Evolutionary conservation across 176 grass and related monocot species (phyloP), one percentile per base, ranked within the genome.

Genomic region (Musa acuminata): DNA sequence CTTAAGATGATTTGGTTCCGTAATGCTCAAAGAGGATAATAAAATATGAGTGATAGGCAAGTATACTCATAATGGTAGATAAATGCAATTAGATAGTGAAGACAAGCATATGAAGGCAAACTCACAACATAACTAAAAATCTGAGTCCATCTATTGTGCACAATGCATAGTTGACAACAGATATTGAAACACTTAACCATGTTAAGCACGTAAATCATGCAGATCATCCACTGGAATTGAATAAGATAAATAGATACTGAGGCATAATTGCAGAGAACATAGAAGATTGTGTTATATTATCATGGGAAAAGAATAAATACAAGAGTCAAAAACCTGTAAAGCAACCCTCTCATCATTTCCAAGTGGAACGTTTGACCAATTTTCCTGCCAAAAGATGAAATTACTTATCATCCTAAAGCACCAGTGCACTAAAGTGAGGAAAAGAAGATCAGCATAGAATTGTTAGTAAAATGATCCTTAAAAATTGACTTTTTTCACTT

Each of bases 301-400:
- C 21, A 64, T 12, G 17, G 11, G 9, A 22, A 2, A n/a, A 64
- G 62, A 68, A 16, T 13, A 8, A 17, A 9, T 74, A 54, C n/a
- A 75, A 88, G 52, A 27, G 51, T 43, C 1, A 54, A 75, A 49
- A 82, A 99, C 95, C 79, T 94, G 95, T 78, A 81, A 77, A 75
- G 86, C 73, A 79, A 75, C 55, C 67, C 21, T 87, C 29, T 89
- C 90, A 65, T 99, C 82, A 91, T 85, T 87, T 48, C 82, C 79
- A 83, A 51, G 71, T 62, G 83, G 82, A 77, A 85, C 78, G 52
- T 79, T 93, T n/a, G 80, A 82, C 85, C 78, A 75, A 76, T 69
- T 71, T 76, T 93, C 90, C 90, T 98, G 78, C 43, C 64, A 26
- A 87, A 72, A 75, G 7, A 73, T 20, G 17, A 54, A 57, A 17